Evolutionary conservation across 192 early-diverging fungal species (phyloP).

Genomic region (Coemansia sp.): DNA sequence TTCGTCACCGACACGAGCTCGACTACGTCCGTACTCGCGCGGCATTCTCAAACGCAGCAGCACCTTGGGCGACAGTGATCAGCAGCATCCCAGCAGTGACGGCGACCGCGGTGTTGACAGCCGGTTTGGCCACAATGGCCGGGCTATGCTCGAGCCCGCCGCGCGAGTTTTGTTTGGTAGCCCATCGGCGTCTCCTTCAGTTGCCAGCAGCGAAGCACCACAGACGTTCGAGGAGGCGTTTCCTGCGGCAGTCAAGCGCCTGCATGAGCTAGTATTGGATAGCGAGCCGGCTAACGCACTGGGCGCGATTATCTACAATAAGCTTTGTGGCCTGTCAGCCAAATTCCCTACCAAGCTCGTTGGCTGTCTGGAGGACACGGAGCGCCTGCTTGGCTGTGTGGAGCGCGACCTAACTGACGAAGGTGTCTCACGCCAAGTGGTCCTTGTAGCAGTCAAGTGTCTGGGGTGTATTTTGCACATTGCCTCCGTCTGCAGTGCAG

Average conservation of each 20-base stretch:
- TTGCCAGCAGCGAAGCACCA: neutral
- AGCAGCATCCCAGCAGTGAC: slow-evolving; percentile 13
- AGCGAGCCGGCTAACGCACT: neutral
- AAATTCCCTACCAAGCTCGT: neutral
- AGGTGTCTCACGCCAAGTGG: neutral
- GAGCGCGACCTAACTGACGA: slow-evolving; percentile 17
- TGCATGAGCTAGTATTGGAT: neutral
- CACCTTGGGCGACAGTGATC: neutral
- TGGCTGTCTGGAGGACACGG: neutral
- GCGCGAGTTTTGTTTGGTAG: slow-evolving; percentile 7
- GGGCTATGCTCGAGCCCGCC: neutral
- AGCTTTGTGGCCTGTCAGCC: slow-evolving; percentile 18
- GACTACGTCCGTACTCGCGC: slow-evolving; percentile 21
- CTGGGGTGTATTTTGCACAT: slow-evolving; percentile 31
- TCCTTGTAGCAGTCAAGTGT: slow-evolving; percentile 31
- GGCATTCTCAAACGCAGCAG: slow-evolving; percentile 41
- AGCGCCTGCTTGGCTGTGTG: slow-evolving; percentile 16
- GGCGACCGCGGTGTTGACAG: neutral
- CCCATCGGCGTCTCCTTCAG: neutral
- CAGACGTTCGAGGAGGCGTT: slow-evolving; percentile 16
- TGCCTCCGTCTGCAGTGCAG: slow-evolving; percentile 9
- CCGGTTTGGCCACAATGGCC: neutral
- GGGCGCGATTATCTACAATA: slow-evolving; percentile 14
- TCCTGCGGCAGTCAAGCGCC: neutral
- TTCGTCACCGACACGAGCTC: slow-evolving; percentile 45